phyloP scores from a whole-genome alignment of 2,329 filamentous ascomycete genomes.

The Reticulascus tulasneorum region DNA sequence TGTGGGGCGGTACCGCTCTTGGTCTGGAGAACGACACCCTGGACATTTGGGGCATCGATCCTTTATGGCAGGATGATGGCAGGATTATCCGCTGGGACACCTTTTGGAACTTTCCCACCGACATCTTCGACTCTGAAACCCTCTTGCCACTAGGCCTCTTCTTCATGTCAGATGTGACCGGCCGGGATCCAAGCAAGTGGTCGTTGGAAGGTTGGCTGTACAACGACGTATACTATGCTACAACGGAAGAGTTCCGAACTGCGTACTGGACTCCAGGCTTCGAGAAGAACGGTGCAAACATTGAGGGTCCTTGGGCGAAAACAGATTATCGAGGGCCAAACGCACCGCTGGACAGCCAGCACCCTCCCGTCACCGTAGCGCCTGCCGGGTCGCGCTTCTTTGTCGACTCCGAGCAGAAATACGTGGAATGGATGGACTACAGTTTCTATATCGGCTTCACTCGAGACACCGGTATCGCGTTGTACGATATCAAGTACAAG shows the following conservation, averaged over 20 bases:
- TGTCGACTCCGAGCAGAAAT: slow-evolving; percentile 37
- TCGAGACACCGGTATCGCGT: slow-evolving; percentile 41
- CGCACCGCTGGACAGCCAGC: slow-evolving; percentile 27
- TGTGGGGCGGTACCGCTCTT: slow-evolving; percentile 32
- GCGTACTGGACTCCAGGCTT: slow-evolving; percentile 40
- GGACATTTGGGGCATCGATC: slow-evolving; percentile 36
- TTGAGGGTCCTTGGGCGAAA: slow-evolving; percentile 43
- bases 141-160: slow-evolving; percentile 42
- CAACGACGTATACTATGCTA: slow-evolving; percentile 48
- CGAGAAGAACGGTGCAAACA: slow-evolving; percentile 40
- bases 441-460: slow-evolving; percentile 49
- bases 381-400: slow-evolving; percentile 35
- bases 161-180: slow-evolving; percentile 43
- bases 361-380: slow-evolving; percentile 19
- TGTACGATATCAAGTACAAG: slow-evolving; percentile 51
- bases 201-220: slow-evolving; percentile 49
- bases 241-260: slow-evolving; percentile 40
- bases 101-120: slow-evolving; percentile 35
- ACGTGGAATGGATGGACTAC: slow-evolving; percentile 49
- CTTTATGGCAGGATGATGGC: slow-evolving; percentile 36
- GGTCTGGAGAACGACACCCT: slow-evolving; percentile 38
- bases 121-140: slow-evolving; percentile 36
- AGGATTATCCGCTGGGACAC: slow-evolving; percentile 43
- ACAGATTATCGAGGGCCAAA: slow-evolving; percentile 35
- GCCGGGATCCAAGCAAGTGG: slow-evolving; percentile 48